Percentiles rank a stretch among this genome's conserved stretches.
Evolutionary conservation across 2,329 filamentous ascomycete species (phyloP).

Genomic region (Alternaria solani): DNA sequence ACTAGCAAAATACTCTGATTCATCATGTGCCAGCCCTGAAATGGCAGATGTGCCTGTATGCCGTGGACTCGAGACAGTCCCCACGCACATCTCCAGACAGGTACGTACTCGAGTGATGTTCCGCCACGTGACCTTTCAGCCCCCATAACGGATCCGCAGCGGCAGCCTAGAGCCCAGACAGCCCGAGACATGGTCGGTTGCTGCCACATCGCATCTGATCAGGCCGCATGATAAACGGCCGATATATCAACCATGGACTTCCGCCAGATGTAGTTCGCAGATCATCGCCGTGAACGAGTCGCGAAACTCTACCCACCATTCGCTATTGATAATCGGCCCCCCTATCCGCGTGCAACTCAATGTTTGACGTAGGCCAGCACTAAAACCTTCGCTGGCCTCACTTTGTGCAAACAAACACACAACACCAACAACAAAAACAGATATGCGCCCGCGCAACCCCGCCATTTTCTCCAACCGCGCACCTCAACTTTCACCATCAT

Average conservation of each 20-base stretch:
- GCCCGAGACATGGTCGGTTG: conserved; percentile 1
- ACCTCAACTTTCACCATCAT: conserved; percentile 60
- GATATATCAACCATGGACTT: conserved; percentile 15
- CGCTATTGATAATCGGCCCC: conserved; percentile 18
- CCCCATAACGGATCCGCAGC: conserved; percentile 1
- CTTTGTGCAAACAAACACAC: conserved; percentile 21
- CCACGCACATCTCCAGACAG: neutral
- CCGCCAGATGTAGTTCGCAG: conserved; percentile 25
- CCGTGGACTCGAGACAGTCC: neutral
- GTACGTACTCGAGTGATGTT: conserved; percentile 8
- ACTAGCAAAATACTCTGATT: too few species aligned
- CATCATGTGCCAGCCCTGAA: neutral
- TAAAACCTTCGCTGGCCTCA: conserved; percentile 32
- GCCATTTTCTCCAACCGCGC: conserved; percentile 21
- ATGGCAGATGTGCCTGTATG: neutral
- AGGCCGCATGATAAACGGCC: conserved; percentile 28
- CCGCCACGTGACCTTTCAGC: conserved; percentile 7
- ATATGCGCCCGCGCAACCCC: conserved; percentile 42
- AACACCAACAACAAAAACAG: conserved; percentile 25
- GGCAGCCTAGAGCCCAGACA: conserved; percentile 17
- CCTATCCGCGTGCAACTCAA: conserved; percentile 35
- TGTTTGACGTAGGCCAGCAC: conserved; percentile 36
- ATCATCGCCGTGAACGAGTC: conserved; percentile 16
- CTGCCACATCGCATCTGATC: conserved; percentile 30
- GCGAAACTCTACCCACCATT: conserved; percentile 10